phyloP scores from a whole-genome alignment of 441 rosid species.

The Euphorbia celastroides region DNA sequence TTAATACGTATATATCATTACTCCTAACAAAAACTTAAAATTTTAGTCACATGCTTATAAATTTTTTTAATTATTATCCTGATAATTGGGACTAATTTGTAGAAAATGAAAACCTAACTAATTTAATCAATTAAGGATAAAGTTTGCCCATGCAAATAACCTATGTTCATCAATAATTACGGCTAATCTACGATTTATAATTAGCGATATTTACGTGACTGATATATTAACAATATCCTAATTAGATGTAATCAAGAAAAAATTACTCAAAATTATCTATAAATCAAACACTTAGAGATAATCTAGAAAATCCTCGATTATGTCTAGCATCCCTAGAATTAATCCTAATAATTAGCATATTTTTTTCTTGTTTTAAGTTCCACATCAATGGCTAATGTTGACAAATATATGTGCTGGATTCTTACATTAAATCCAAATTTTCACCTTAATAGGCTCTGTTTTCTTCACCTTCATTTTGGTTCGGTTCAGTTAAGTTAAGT shows the following conservation, averaged over 20 bases:
- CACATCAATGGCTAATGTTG: background rate
- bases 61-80: background rate
- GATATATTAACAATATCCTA: background rate
- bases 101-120: background rate
- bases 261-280: background rate
- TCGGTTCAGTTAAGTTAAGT: no score
- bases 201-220: background rate
- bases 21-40: background rate
- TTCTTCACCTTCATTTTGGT: no score
- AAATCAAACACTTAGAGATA: constrained; percentile 10
- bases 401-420: background rate
- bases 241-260: constrained; percentile 9
- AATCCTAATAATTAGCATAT: background rate
- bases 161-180: no score
- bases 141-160: background rate
- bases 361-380: background rate
- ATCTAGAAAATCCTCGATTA: constrained; percentile 10
- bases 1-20: background rate
- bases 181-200: no score
- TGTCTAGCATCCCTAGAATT: constrained; percentile 8
- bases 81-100: background rate
- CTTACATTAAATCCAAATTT: background rate
- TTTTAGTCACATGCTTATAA: background rate
- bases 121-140: background rate
- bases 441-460: no score